Evolutionary conservation across 2,329 filamentous ascomycete genomes (phyloP), one percentile per base, ranked within the genome.

Genomic region (Ophiostoma novo-ulmi): DNA sequence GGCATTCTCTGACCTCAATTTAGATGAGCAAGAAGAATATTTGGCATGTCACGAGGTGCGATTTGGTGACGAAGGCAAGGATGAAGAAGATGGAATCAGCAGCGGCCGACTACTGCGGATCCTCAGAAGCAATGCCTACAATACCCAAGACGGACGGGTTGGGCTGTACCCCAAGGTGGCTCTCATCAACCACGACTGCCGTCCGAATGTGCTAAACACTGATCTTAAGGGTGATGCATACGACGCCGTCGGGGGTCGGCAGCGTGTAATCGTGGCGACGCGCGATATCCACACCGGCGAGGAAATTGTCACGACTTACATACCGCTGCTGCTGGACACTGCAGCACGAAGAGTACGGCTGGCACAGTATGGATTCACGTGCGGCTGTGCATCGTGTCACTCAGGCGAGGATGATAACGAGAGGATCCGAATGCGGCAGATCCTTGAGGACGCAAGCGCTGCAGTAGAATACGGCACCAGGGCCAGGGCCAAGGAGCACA

Each of bases 91-190:
- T 14, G 36, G 8, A 5, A 8, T 26, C 14, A 35, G 67, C 58
- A 65, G 69, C 20, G 26, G 48, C 39, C 72, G 72, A 6, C 73
- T 74, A 39, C 66, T 76, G 64, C 76, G 76, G 74, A 79, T 82
- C 69, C 81, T 82, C 70, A 79, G 80, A 71, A 81, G 78, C 64
- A 82, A 82, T 73, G 80, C 78, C 69, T 81, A 80, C 77, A 78
- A 78, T 68, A 76, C 77, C 71, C 66, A 58, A 13, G 71, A 72
- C 68, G 69, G 71, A 13, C 70, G 71, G 38, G 48, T 71, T 38
- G 73, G 38, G 6, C 75, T 82, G 17, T 81, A 80, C 63, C 75
- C 76, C 8, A 71, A 77, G 39, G 93, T 79, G 20, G 75, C 79
- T 5, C 78, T 80, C 39, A 78, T 81, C 76, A 82, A 81, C 70